Evolutionary conservation across 345 rosid genomes (phyloP).

Genomic region (Eucalyptus tenuipes): DNA sequence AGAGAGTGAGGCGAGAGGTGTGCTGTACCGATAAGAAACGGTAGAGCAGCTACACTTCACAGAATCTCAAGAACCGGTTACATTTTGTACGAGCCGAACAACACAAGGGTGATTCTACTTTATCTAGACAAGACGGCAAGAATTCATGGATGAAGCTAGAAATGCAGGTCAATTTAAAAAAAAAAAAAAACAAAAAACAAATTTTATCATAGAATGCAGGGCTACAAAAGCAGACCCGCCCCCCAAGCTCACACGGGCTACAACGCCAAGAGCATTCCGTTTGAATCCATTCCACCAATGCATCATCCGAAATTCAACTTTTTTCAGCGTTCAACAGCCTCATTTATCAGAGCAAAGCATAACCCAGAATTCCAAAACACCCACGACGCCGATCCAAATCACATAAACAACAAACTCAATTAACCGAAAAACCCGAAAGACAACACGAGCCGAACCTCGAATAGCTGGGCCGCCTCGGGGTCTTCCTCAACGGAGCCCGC

Average conservation of each 20-base stretch:
- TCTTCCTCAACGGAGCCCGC: conserved; percentile 23
- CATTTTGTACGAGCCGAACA: not conserved
- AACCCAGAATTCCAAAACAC: not conserved
- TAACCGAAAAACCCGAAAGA: not conserved
- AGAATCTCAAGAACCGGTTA: not conserved
- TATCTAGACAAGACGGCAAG: not conserved
- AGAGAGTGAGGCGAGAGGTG: not conserved
- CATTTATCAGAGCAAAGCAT: not conserved
- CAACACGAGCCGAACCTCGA: conserved; percentile 27
- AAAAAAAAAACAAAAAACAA: not conserved
- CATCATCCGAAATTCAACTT: not conserved
- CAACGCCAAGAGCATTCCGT: not conserved
- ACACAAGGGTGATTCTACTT: not conserved
- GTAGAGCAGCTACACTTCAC: not conserved
- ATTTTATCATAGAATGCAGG: not conserved
- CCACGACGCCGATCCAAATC: not conserved
- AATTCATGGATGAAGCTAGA: not conserved
- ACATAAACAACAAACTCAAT: not conserved
- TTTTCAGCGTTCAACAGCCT: not conserved
- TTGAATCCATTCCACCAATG: not conserved
- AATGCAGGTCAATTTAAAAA: not conserved
- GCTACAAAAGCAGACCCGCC: not conserved
- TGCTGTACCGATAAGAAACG: not conserved
- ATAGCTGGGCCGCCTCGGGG: conserved; percentile 35
- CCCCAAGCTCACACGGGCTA: not conserved